Evolutionary conservation across 257 asterid genomes (phyloP).

Genomic region (Nicotiana tomentosiformis): DNA sequence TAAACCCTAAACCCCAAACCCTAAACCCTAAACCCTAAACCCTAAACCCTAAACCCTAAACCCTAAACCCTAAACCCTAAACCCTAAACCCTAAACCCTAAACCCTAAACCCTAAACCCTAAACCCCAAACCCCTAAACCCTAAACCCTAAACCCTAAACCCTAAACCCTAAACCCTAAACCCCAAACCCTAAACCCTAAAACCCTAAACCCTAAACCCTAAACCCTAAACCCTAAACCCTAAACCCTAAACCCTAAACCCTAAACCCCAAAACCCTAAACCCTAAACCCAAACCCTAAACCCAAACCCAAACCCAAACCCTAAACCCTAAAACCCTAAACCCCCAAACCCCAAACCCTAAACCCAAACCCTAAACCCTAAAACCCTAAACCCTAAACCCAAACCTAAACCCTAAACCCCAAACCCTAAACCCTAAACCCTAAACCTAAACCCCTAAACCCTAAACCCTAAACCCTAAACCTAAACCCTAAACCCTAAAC

Average conservation of each 20-base stretch:
- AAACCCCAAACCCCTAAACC: background rate
- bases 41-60: background rate
- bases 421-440: no score
- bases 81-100: no score
- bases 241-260: background rate
- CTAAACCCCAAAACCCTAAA: background rate
- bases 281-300: constrained; percentile 10
- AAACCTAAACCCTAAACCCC: no score
- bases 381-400: no score
- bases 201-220: constrained; percentile 8
- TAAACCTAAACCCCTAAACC: no score
- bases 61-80: no score
- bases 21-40: constrained; percentile 1
- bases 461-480: no score
- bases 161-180: constrained; percentile 11
- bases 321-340: no score
- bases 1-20: constrained; percentile 11
- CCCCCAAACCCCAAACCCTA: no score
- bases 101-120: no score
- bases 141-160: constrained; percentile 11
- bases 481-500: no score
- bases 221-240: background rate
- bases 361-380: no score
- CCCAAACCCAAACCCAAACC: background rate
- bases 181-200: constrained; percentile 12